Conservation (phyloP, 176 grass and related monocot genomes). For the Echinochloa phyllopogon region DNA sequence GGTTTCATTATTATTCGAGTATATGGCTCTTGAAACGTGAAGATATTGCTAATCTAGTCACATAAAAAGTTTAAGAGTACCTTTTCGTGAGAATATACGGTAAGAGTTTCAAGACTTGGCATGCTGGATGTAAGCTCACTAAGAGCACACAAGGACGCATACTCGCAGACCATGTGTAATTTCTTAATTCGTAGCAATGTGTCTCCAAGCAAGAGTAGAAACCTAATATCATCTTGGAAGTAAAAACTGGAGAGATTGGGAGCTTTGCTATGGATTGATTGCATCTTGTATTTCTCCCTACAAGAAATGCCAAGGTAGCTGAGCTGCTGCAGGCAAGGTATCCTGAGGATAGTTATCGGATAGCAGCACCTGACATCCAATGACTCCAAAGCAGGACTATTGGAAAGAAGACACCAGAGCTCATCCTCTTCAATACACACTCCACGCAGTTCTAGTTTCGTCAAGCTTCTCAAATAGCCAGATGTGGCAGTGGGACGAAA, state of each 20-base stretch:
- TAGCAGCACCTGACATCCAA: neutral
- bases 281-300: neutral
- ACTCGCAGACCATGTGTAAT: too few species aligned
- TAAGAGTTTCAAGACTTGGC: too few species aligned
- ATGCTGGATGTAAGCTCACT: too few species aligned
- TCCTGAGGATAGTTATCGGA: neutral
- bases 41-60: too few species aligned
- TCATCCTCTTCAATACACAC: neutral
- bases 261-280: neutral
- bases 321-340: constrained; percentile 7
- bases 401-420: neutral
- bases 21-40: too few species aligned
- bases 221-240: neutral
- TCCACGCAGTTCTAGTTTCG: neutral
- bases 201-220: neutral
- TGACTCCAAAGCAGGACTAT: neutral
- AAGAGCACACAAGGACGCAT: too few species aligned
- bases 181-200: too few species aligned
- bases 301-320: neutral
- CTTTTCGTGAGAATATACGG: too few species aligned
- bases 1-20: too few species aligned
- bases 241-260: neutral
- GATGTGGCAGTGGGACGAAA: neutral
- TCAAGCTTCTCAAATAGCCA: neutral
- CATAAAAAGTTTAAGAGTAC: too few species aligned